phyloP scores from a whole-genome alignment of 176 grass and related monocot species.

The Rhynchospora breviuscula region DNA sequence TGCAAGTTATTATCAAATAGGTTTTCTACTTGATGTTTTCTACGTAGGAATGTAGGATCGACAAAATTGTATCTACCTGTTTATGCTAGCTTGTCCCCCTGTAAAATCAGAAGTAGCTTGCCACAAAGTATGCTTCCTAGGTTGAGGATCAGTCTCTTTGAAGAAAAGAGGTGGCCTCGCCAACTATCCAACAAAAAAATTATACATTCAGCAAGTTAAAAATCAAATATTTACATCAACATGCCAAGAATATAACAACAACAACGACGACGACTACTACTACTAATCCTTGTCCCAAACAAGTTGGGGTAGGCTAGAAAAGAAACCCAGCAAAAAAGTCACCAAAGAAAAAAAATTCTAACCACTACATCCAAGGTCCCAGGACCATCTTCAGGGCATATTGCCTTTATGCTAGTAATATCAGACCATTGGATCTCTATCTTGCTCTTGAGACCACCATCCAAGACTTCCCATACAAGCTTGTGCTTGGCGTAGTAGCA shows the following conservation, averaged over 20 bases:
- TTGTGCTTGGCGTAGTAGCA: constrained; percentile 86
- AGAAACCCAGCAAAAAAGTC: too few species aligned
- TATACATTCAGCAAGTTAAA: constrained; percentile 16
- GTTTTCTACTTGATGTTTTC: background rate
- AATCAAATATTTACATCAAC: background rate
- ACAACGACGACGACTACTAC: too few species aligned
- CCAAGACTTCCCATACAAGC: constrained; percentile 74
- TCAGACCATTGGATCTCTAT: constrained; percentile 84
- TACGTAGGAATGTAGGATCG: background rate
- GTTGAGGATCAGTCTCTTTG: constrained; percentile 72
- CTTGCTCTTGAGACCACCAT: constrained; percentile 67
- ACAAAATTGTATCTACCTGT: constrained; percentile 37
- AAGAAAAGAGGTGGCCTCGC: constrained; percentile 65
- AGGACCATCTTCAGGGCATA: constrained; percentile 40
- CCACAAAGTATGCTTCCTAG: constrained; percentile 89
- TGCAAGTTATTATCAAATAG: background rate
- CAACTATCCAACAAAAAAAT: constrained; percentile 37
- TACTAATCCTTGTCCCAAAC: too few species aligned
- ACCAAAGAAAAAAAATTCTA: background rate
- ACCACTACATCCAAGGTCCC: constrained; percentile 61
- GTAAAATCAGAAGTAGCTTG: constrained; percentile 73
- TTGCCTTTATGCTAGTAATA: constrained; percentile 55
- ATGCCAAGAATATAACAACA: constrained; percentile 6
- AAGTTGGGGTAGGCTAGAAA: too few species aligned
- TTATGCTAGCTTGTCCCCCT: constrained; percentile 47